These are phyloP conservation scores for Yamagishiella unicocca DNA, from an alignment of 139 green algal genomes.

Conservation along the genomic window DNA sequence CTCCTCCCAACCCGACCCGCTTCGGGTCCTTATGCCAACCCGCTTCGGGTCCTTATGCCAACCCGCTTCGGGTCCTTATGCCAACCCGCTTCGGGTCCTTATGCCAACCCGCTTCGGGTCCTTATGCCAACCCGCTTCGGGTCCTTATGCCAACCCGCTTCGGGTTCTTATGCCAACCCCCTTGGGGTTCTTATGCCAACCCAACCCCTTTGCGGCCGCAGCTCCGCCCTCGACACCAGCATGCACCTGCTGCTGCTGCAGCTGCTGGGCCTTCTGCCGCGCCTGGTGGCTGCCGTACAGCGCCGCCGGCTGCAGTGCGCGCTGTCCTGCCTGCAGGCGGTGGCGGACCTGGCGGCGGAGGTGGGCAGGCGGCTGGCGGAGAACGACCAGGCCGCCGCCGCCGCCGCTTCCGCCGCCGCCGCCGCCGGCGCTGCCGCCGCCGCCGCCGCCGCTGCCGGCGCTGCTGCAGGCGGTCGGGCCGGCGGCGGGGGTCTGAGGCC, in stretches of 20 bases:
- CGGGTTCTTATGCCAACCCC: too few species aligned
- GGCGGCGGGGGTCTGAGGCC: background rate
- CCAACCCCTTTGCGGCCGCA: background rate
- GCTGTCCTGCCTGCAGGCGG: background rate
- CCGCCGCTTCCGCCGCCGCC: background rate
- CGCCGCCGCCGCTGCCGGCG: background rate
- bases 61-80: too few species aligned
- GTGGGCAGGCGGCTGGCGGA: background rate
- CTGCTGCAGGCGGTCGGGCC: background rate
- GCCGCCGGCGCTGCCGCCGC: too few species aligned
- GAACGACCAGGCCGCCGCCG: background rate
- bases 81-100: too few species aligned
- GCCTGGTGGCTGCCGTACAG: conserved; percentile 1
- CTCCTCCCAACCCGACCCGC: too few species aligned
- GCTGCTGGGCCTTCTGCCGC: conserved; percentile 15
- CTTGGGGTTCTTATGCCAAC: too few species aligned
- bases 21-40: too few species aligned
- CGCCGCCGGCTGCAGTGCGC: conserved; percentile 12
- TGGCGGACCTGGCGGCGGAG: background rate
- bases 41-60: too few species aligned
- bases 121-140: too few species aligned
- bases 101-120: too few species aligned
- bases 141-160: too few species aligned
- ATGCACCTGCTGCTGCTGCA: background rate
- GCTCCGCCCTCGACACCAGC: background rate